Base-by-base conservation (phyloP, 1,139 yeast genomes). In the Saccharomyces uvarum region DNA sequence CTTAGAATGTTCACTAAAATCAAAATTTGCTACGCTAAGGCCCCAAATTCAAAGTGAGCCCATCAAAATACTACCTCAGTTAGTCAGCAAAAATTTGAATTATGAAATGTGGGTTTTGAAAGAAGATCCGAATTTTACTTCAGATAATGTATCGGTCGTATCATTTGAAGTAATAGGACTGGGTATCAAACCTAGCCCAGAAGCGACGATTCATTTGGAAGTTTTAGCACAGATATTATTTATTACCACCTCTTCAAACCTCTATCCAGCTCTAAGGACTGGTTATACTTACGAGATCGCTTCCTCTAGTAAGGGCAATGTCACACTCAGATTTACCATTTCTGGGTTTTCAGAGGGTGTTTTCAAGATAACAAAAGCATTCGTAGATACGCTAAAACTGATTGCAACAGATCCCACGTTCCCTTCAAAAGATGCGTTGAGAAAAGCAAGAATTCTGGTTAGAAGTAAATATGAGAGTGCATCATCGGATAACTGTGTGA, bases 261-360 rank as follows among this genome's bases (percentile, higher is more conserved):
- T 85, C 2, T 84, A 83, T 62, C 75, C 77, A 0, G 75, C 83
- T 0, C 80, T 82, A 55, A 63, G 73, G 26, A 58, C 82, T 11
- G 80, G 82, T 2, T 82, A 75, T 60, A 70, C 78, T 0, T 84
- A 84, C 80, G 81, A 78, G 21, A 57, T 83, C 0, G 73, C 68
- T 46, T 77, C 88, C 0, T 78, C 83, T 3, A 59, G 72, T 24
- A 76, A 77, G 56, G 82, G 84, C 6, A 78, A 76, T 49, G 74
- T 76, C 0, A 76, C 83, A 4, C 63, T 84, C 6, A 67, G 77
- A 0, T 61, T 84, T 42, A 77, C 77, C 4, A 63, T 82, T 0
- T 70, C 77, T 48, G 90, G 90, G 0, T 75, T 78, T 21, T 61
- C 66, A 0, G 67, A 68, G 24, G 78, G 79, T 1, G 69, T 80